Evolutionary conservation across 108 stramenopile genomes (phyloP).

Genomic region (Fistulifera pelliculosa): DNA sequence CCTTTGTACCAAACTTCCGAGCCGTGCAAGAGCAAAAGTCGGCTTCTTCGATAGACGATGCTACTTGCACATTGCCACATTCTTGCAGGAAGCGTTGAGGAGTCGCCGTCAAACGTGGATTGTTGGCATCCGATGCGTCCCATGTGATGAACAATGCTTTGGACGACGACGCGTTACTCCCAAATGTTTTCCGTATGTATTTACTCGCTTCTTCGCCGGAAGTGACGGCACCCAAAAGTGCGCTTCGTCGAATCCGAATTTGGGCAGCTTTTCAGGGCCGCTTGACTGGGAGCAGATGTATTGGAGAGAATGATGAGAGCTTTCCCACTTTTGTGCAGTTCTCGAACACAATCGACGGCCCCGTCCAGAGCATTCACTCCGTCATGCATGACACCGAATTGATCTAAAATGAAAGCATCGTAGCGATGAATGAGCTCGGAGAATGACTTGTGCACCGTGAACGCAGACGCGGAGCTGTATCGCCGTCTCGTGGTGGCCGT

Average conservation of each 20-base stretch:
- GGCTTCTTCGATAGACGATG: constrained; percentile 43
- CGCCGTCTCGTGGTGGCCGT: too few species aligned
- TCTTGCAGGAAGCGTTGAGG: constrained; percentile 34
- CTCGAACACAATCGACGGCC: constrained; percentile 44
- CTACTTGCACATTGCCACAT: constrained; percentile 39
- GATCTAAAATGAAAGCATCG: constrained; percentile 86
- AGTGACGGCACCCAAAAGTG: constrained; percentile 72
- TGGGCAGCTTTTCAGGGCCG: constrained; percentile 41
- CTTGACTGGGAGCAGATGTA: constrained; percentile 46
- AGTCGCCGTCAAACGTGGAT: constrained; percentile 11
- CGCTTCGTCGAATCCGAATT: constrained; percentile 52
- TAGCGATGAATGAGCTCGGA: constrained; percentile 28
- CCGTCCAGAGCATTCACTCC: constrained; percentile 51
- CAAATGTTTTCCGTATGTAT: constrained; percentile 33
- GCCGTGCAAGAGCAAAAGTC: constrained; percentile 66
- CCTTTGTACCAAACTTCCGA: constrained; percentile 22
- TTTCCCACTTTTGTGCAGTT: constrained; percentile 36
- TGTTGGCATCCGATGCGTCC: constrained; percentile 23
- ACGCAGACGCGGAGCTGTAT: neutral
- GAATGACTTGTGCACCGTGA: constrained; percentile 3
- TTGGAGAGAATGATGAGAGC: constrained; percentile 80
- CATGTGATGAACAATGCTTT: constrained; percentile 61
- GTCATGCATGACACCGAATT: constrained; percentile 88
- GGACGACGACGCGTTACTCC: neutral
- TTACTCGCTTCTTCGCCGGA: constrained; percentile 57